These are phyloP conservation scores for Cyclotella distinguenda DNA, from an alignment of 108 stramenopile genomes.

Conservation along the genomic window DNA sequence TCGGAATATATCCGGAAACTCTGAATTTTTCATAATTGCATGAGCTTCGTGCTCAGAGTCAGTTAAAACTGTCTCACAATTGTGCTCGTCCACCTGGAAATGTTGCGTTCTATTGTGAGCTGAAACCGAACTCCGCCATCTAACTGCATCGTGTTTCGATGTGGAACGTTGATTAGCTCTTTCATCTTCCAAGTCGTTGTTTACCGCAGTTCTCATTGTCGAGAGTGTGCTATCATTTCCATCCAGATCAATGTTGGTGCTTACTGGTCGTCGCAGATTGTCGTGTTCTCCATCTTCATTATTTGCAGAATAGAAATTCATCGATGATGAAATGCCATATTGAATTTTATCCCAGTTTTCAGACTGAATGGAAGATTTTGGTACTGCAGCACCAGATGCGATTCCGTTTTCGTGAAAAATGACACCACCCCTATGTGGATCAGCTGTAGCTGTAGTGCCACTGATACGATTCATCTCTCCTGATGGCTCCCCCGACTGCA, in stretches of 20 bases:
- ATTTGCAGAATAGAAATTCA: not conserved
- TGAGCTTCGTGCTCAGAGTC: not conserved
- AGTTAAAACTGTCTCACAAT: slow-evolving; percentile 4
- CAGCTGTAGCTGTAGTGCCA: too few relatives aligned
- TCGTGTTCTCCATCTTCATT: not conserved
- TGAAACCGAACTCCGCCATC: slow-evolving; percentile 14
- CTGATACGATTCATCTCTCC: too few relatives aligned
- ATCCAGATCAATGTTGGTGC: not conserved
- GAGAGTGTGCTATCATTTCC: slow-evolving; percentile 29
- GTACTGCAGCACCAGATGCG: too few relatives aligned
- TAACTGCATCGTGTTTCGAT: not conserved
- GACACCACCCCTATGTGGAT: too few relatives aligned
- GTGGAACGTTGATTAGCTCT: not conserved
- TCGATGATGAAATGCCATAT: too few relatives aligned
- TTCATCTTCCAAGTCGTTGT: slow-evolving; percentile 13
- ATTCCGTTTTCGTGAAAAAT: too few relatives aligned
- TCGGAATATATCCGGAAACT: not conserved
- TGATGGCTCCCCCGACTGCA: too few relatives aligned
- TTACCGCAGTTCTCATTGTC: slow-evolving; percentile 32
- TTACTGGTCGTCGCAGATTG: not conserved
- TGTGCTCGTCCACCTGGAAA: too few relatives aligned
- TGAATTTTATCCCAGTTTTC: not conserved
- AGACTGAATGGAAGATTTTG: too few relatives aligned
- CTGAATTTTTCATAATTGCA: not conserved
- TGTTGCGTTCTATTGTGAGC: too few relatives aligned